A percentile compares a stretch with the other conserved stretches of the same genome.
Evolutionary conservation across 495 filamentous ascomycete genomes (phyloP).

Genomic region (Trichoderma parareesei): DNA sequence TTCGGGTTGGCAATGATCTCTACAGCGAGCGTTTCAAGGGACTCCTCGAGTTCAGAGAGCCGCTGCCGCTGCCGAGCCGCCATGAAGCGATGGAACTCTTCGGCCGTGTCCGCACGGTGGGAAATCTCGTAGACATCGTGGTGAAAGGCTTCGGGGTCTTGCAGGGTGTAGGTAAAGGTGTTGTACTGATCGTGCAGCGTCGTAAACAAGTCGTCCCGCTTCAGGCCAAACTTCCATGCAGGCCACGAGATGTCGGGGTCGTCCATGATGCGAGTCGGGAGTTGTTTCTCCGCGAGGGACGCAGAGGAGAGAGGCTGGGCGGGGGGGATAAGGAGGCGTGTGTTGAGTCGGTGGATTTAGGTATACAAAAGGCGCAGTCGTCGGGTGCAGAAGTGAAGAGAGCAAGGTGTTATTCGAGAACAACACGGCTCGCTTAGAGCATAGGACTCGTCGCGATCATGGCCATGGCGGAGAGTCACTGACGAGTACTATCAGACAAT

Average conservation of each 20-base stretch:
- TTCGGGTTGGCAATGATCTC: conserved; percentile 44
- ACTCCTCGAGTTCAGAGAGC: conserved; percentile 37
- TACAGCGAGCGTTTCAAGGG: conserved; percentile 39
- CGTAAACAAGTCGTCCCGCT: conserved; percentile 31
- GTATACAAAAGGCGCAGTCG: no score
- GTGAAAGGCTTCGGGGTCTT: conserved; percentile 34
- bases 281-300: not conserved
- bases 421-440: conserved; percentile 7
- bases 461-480: conserved; percentile 5
- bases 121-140: conserved; percentile 40
- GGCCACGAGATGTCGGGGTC: conserved; percentile 39
- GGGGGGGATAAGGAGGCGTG: not conserved
- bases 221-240: conserved; percentile 41
- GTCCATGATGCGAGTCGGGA: conserved; percentile 32
- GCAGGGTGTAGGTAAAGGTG: conserved; percentile 28
- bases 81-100: conserved; percentile 40
- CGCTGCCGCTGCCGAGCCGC: conserved; percentile 38
- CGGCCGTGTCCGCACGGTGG: conserved; percentile 27
- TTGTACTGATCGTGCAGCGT: conserved; percentile 35
- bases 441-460: not conserved
- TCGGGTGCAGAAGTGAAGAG: not conserved
- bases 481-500: not conserved
- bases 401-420: not conserved
- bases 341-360: not conserved
- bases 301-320: not conserved